These are phyloP conservation scores for Perkinsus chesapeaki DNA, from an alignment of 169 alveolate genomes.

Conservation along the genomic window DNA sequence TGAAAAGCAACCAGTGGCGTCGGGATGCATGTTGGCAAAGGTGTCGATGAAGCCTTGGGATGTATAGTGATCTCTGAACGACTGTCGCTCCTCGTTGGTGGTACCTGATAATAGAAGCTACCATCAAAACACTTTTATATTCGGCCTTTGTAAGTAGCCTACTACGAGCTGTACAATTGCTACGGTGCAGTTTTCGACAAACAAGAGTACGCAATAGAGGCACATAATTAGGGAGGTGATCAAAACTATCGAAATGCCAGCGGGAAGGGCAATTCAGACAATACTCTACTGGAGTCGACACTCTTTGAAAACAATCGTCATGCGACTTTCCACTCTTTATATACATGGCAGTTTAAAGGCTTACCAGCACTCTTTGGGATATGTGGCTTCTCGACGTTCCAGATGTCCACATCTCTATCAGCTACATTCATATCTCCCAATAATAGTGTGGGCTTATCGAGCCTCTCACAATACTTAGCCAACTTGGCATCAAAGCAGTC, in stretches of 20 bases:
- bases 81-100: not conserved
- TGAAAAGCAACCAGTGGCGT: not conserved
- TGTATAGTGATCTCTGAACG: not conserved
- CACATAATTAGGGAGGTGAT: no score
- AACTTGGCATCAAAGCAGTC: not conserved
- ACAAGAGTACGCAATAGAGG: no score
- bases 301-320: not conserved
- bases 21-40: not conserved
- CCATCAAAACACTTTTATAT: not conserved
- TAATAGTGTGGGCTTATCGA: not conserved
- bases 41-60: not conserved
- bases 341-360: no score
- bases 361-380: not conserved
- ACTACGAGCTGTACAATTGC: no score
- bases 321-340: not conserved
- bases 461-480: not conserved
- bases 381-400: not conserved
- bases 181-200: no score
- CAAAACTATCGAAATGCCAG: no score
- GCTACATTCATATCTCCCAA: not conserved
- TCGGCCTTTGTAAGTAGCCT: no score
- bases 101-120: not conserved
- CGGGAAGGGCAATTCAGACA: no score
- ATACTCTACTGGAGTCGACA: no score
- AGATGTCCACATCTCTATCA: not conserved